Evolutionary conservation across 2,329 filamentous ascomycete genomes (phyloP), one percentile per base, ranked within the genome.

Genomic region (Stylonectria norvegica): DNA sequence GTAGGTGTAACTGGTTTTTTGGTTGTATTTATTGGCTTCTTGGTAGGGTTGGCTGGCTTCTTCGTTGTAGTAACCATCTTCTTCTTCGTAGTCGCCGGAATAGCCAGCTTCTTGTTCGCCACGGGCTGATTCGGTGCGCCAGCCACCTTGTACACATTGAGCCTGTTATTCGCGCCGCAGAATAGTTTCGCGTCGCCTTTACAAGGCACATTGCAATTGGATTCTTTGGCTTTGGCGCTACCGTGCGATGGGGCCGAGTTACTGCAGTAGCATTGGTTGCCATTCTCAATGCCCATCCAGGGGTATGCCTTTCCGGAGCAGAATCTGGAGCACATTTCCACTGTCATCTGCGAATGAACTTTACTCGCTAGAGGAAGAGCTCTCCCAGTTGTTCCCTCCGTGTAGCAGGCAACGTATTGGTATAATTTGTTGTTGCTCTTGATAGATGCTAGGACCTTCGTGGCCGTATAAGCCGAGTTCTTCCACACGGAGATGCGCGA

Each of bases 401-500:
- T 52, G 19, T 54, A 54, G 31, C 51, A 54, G 1, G 49, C 51
- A 1, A 50, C 25, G 22, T 55, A 38, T 3, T 40, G 32, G 1
- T 40, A 29, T 20, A 32, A 38, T 14, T 41, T 34, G 8, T 37
- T 5, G 3, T 17, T 35, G 11, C 18, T 34, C 1, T 33, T n/a
- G n/a, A 27, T 22, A 1, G 28, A 2, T 16, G 9, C 9, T 7
- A 47, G 5, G 30, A 28, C 4, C 1, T 17, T n/a, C 5, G 29
- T 6, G 5, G 40, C 29, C 7, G 35, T 43, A 12, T 48, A 50
- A 1, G 34, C 31, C 2, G 43, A 48, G 2, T 52, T 43, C n/a
- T 53, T 55, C 52, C 52, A 54, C 4, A 54, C 39, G 3, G 52
- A 54, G 20, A 55, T 43, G 1, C 52, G 43, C 28, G 43, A 48